Evolutionary conservation across 176 grass and related monocot species (phyloP), one percentile per base, ranked within the genome.

Genomic region (Oryza glaberrima): DNA sequence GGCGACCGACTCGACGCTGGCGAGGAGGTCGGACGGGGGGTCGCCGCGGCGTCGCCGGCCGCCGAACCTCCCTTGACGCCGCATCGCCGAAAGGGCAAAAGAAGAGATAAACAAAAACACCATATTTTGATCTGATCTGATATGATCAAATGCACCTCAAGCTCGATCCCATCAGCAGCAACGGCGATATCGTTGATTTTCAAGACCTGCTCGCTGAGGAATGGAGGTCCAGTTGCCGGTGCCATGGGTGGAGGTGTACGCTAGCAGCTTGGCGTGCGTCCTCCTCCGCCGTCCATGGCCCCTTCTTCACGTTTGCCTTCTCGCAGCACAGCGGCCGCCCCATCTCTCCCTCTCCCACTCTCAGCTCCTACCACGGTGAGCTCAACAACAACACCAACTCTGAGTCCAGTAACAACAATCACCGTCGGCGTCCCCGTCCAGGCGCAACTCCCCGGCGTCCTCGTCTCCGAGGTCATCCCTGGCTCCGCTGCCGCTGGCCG

Each of bases 221-320:
- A 96, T 91, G 19, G 92, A 90, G 30, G 90, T 98, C 93, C 96
- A 98, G 54, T 96, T 98, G 47, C 93, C 91, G 83, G 88, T 98
- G 79, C 96, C 96, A 67, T 98, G 91, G 48, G 88, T 92, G 67
- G 96, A 91, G 71, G 93, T 95, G 83, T 94, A 96, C 10, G 96
- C 96, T 8, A 96, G 91, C 49, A 99, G 78, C 81, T 94, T 99
- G 15, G 26, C 26, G 26, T 1, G 96, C 96, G 30, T 99, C 96
- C 82, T 99, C 96, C 83, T 99, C 93, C 19, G 90, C 77, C 22
- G 96, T 96, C 96, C 93, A 99, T n/a, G 78, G 93, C 22, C 96
- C 96, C 80, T 92, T 96, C 93, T 99, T 99, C 87, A 94, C 91
- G 68, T 78, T 90, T 25, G 91, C 85, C 85, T 92, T 95, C 78